Evolutionary conservation across 163 green algal genomes (phyloP), one percentile per base, ranked within the genome.

Genomic region (Chloromonas sp.): DNA sequence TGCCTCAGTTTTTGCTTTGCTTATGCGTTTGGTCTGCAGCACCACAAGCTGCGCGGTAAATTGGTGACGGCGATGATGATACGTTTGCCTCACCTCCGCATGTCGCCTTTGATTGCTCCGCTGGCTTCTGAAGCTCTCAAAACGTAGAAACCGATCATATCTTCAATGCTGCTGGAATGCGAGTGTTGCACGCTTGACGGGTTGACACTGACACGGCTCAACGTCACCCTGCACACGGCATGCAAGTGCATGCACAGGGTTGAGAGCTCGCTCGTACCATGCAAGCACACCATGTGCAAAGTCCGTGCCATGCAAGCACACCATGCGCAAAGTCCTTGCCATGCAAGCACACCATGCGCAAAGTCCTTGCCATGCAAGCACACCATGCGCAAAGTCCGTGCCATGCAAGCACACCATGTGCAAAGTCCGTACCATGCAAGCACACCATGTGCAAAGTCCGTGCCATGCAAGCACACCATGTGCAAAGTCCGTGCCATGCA

Each of bases 81-180:
- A 61, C 80, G 5, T 15, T 3, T 80, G 36, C 61, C 78, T 14
- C 36, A 84, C 58, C 60, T 86, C 11, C 78, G 85, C 71, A 87
- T 11, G 71, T 87, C 60, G 59, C 87, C 90, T 84, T 85, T 85
- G 58, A 90, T 90, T 13, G 87, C 86, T 0, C 89, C 86, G n/a
- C 84, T 86, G 58, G 81, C 57, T 59, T 90, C 84, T 1, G 85
- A 82, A 13, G 84, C 79, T 70, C 83, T 60, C 70, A 93, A 85
- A 1, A 93, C 83, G 87, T 93, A 93, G 60, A 93, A 87, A 14
- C 90, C 90, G 57, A 93, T 86, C 90, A 93, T 93, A 79, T 89
- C 85, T 60, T 93, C 89, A 58, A 92, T 77, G 0, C 79, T 60
- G 58, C 60, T 81, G 60, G 71, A 70, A 60, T 2, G 70, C 36